Percentiles rank a stretch among this genome's conserved stretches.
Evolutionary conservation across 2,329 filamentous ascomycete species (phyloP).

Genomic region (Pseudogymnoascus sp.): DNA sequence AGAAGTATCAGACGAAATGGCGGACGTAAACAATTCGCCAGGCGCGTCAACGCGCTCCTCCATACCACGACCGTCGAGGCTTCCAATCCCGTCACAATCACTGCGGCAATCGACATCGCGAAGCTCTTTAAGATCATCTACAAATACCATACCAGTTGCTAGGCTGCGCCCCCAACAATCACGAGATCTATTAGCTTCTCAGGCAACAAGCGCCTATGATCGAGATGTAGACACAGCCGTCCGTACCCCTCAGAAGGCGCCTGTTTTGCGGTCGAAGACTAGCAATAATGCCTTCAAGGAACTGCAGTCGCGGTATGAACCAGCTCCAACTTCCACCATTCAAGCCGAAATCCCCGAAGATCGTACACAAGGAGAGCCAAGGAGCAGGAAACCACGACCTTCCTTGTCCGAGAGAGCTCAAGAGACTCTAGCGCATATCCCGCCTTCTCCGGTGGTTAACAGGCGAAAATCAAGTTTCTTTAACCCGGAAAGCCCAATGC

Average conservation of each 20-base stretch:
- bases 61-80: constrained; percentile 44
- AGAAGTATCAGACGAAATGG: constrained; percentile 13
- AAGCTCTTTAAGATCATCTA: neutral
- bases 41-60: constrained; percentile 15
- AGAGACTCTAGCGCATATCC: constrained; percentile 70
- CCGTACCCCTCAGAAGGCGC: neutral
- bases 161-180: neutral
- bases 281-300: constrained; percentile 6
- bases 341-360: neutral
- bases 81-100: constrained; percentile 36
- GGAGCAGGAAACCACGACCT: neutral
- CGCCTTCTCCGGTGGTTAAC: constrained; percentile 64
- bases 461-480: constrained; percentile 67
- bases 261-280: neutral
- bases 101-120: neutral
- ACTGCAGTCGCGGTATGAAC: constrained; percentile 3
- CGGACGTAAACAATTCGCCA: constrained; percentile 8
- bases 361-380: neutral
- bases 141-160: neutral
- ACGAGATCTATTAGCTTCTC: neutral
- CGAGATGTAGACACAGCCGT: neutral
- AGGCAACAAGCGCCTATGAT: neutral
- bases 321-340: neutral
- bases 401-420: constrained; percentile 79
- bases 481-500: constrained; percentile 51